Percentiles rank a stretch among this genome's conserved stretches.
Conservation (phyloP, 306 rosid genomes). For the Vigna trinervia region DNA sequence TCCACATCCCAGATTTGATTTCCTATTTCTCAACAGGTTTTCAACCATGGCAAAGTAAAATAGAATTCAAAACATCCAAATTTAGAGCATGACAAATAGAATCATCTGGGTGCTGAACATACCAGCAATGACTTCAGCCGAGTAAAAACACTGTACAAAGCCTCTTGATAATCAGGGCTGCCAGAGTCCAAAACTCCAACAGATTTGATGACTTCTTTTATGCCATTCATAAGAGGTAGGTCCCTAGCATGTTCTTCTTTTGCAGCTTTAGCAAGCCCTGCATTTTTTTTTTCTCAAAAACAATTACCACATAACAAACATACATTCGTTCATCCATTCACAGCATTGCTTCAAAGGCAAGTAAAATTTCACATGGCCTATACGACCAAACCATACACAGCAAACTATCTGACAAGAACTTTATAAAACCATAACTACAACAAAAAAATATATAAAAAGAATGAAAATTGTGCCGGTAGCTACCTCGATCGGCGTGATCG, state of each 20-base stretch:
- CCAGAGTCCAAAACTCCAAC: slow-evolving; percentile 73
- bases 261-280: slow-evolving; percentile 79
- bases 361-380: slow-evolving; percentile 17
- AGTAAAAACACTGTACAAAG: slow-evolving; percentile 57
- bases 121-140: slow-evolving; percentile 76
- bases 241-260: slow-evolving; percentile 92
- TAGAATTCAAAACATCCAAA: slow-evolving; percentile 1
- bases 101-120: slow-evolving; percentile 10
- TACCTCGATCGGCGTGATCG: slow-evolving; percentile 82
- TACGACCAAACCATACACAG: background rate
- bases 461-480: background rate
- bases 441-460: too few species aligned
- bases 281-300: slow-evolving; percentile 20
- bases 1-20: background rate
- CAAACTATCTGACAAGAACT: background rate
- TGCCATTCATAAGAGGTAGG: slow-evolving; percentile 94
- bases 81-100: background rate
- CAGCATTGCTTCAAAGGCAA: slow-evolving; percentile 51
- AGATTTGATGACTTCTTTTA: slow-evolving; percentile 85
- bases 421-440: background rate
- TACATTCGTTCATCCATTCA: background rate
- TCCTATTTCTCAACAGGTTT: background rate
- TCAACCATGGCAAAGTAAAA: background rate
- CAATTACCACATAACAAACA: background rate
- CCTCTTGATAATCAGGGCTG: slow-evolving; percentile 68